phyloP scores from a whole-genome alignment of 148 eudicot species.

The Fagopyrum esculentum region DNA sequence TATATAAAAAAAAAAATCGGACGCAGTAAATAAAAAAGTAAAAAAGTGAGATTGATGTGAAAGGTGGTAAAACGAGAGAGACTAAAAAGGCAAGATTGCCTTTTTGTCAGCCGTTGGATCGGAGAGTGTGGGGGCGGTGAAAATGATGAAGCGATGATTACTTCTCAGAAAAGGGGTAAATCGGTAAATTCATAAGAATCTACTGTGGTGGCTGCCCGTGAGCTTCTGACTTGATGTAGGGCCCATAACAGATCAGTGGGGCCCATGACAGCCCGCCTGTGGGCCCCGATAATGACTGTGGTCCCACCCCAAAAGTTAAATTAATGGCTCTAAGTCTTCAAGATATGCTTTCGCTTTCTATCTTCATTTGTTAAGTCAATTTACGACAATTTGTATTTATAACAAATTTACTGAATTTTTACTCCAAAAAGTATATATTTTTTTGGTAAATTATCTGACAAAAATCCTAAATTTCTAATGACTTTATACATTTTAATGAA shows the following conservation, averaged over 20 bases:
- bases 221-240: constrained; percentile 5
- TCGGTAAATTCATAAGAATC: background rate
- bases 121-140: background rate
- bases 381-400: too few relatives aligned
- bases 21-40: too few relatives aligned
- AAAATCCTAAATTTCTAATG: too few relatives aligned
- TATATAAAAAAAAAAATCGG: too few relatives aligned
- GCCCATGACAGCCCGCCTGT: background rate
- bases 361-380: background rate
- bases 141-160: background rate
- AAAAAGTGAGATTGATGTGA: background rate
- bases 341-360: background rate
- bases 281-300: constrained; percentile 1
- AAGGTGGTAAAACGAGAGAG: background rate
- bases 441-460: too few relatives aligned
- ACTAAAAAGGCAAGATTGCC: background rate
- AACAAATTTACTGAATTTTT: too few relatives aligned
- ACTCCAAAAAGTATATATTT: too few relatives aligned
- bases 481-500: too few relatives aligned
- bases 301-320: background rate
- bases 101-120: background rate
- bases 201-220: constrained; percentile 2
- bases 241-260: background rate
- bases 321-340: background rate
- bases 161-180: background rate